Conservation (phyloP, 495 filamentous ascomycete genomes). For the Chaetomium fimeti region DNA sequence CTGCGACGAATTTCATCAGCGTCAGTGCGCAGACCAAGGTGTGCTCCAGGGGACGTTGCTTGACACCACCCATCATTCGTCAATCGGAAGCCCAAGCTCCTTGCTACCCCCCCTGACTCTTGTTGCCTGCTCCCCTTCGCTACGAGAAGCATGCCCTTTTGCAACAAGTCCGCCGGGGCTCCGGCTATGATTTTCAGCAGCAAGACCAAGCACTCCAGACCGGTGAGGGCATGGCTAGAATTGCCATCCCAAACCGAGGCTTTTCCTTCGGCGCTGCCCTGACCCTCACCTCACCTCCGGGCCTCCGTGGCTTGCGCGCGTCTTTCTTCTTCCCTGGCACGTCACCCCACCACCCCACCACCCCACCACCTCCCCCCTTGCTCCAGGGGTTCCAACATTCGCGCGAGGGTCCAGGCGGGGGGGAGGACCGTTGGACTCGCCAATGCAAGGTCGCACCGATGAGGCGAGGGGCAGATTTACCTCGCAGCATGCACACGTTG, state of each 20-base stretch:
- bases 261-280: neutral
- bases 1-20: constrained; percentile 19
- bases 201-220: neutral
- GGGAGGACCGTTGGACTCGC: constrained; percentile 25
- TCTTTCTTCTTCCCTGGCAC: neutral
- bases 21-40: constrained; percentile 31
- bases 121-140: neutral
- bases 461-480: constrained; percentile 32
- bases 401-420: constrained; percentile 22
- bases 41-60: constrained; percentile 9
- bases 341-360: constrained; percentile 24
- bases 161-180: neutral
- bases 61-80: constrained; percentile 19
- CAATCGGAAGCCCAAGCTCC: constrained; percentile 20
- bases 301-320: constrained; percentile 8
- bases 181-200: neutral
- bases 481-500: constrained; percentile 40
- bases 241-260: neutral
- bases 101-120: neutral
- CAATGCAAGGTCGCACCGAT: constrained; percentile 31
- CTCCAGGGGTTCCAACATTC: constrained; percentile 9
- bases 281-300: neutral
- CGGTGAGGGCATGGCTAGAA: neutral
- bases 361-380: constrained; percentile 19
- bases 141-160: neutral